A percentile compares a stretch with the other conserved stretches of the same genome.
These are phyloP conservation scores for Zea luxurians DNA, from an alignment of 176 grass and related monocot genomes.

Conservation along the genomic window DNA sequence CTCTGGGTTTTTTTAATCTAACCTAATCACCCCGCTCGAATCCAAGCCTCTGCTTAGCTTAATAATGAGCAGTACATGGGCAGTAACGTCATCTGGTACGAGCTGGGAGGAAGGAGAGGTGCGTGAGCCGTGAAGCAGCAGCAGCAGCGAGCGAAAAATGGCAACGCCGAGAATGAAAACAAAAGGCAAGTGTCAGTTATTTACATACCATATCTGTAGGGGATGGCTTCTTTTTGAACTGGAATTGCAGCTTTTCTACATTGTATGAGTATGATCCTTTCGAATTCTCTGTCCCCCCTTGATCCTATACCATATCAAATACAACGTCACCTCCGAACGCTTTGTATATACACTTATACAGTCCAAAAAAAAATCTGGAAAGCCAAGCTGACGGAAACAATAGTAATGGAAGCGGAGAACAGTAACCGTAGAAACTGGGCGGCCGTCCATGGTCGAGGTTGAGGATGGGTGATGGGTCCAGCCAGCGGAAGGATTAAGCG, in stretches of 20 bases:
- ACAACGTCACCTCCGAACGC: not conserved
- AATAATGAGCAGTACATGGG: not conserved
- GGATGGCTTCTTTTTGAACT: not conserved
- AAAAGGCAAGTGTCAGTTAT: not conserved
- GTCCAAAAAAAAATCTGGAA: not conserved
- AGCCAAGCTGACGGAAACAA: not conserved
- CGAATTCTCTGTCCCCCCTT: not conserved
- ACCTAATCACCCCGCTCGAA: conserved; percentile 37
- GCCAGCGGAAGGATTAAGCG: not conserved
- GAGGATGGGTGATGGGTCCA: not conserved
- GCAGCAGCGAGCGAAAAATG: conserved; percentile 1
- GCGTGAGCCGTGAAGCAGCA: not conserved
- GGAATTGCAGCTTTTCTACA: not conserved
- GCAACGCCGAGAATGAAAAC: not conserved
- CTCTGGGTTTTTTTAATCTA: not conserved
- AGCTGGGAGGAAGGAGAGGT: conserved; percentile 17
- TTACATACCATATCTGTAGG: not conserved
- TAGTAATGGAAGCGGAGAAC: not conserved
- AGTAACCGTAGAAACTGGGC: not conserved
- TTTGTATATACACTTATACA: not conserved
- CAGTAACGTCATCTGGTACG: not conserved
- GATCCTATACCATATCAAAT: not conserved
- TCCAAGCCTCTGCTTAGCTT: conserved; percentile 22
- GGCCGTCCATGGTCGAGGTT: not conserved
- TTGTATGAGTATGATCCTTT: not conserved